Conservation (phyloP, 345 rosid genomes). For the Eucalyptus pauciflora region DNA sequence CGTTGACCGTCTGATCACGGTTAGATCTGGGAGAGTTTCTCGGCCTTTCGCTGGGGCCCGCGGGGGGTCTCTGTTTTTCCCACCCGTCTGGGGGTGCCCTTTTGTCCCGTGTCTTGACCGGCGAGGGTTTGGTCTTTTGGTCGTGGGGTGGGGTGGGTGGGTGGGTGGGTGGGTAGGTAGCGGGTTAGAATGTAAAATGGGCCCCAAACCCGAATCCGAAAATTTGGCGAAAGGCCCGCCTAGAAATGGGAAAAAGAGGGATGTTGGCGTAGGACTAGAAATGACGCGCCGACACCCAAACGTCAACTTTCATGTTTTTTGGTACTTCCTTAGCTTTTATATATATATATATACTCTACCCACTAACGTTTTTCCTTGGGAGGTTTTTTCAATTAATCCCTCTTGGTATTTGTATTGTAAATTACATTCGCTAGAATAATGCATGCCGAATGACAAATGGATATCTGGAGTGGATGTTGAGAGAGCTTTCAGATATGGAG, state of each 20-base stretch:
- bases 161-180: not conserved
- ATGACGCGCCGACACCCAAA: not conserved
- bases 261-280: not conserved
- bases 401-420: not conserved
- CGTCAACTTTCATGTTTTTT: not conserved
- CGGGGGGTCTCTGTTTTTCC: not conserved
- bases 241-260: not conserved
- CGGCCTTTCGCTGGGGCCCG: not conserved
- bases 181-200: not conserved
- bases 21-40: not conserved
- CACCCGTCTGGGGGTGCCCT: not conserved
- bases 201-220: not conserved
- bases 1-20: not conserved
- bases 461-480: not conserved
- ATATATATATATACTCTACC: not conserved
- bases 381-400: not conserved
- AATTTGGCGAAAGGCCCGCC: not conserved
- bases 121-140: not conserved
- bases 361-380: not conserved
- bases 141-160: not conserved
- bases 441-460: not conserved
- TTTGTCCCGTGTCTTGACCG: not conserved
- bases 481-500: too few species aligned
- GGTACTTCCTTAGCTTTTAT: too few species aligned
- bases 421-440: not conserved